These are phyloP conservation scores for Diversispora epigaea DNA, from an alignment of 192 early-diverging fungal genomes.

Conservation along the genomic window DNA sequence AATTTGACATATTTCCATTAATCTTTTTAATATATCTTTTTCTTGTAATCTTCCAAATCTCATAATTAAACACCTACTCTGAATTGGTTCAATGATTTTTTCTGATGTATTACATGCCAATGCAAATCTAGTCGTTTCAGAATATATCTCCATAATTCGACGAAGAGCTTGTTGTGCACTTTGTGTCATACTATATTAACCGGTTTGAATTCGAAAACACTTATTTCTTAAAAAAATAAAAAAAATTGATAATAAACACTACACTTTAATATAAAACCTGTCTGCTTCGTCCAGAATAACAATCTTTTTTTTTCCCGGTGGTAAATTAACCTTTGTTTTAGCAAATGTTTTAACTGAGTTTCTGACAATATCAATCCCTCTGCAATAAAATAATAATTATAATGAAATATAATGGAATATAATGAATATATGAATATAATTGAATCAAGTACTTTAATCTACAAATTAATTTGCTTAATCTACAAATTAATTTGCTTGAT, in stretches of 20 bases:
- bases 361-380: conserved; percentile 94
- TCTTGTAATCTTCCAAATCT: conserved; percentile 80
- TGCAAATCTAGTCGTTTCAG: conserved; percentile 92
- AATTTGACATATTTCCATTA: conserved; percentile 77
- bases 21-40: conserved; percentile 73
- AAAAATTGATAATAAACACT: neutral
- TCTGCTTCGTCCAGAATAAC: conserved; percentile 99
- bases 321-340: conserved; percentile 95
- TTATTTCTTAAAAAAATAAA: neutral
- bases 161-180: conserved; percentile 97
- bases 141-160: conserved; percentile 98
- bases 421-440: neutral
- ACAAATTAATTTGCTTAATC: neutral
- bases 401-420: neutral
- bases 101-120: conserved; percentile 93
- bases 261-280: conserved; percentile 39
- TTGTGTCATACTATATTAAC: conserved; percentile 78
- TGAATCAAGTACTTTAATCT: neutral
- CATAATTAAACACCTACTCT: conserved; percentile 91
- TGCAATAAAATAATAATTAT: conserved; percentile 38
- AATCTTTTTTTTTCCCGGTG: conserved; percentile 81
- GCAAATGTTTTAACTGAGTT: conserved; percentile 99
- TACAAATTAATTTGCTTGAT: neutral
- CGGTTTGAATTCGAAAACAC: neutral
- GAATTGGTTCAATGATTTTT: conserved; percentile 99